Evolutionary conservation across 441 rosid genomes (phyloP).

Genomic region (Daphne laureola): DNA sequence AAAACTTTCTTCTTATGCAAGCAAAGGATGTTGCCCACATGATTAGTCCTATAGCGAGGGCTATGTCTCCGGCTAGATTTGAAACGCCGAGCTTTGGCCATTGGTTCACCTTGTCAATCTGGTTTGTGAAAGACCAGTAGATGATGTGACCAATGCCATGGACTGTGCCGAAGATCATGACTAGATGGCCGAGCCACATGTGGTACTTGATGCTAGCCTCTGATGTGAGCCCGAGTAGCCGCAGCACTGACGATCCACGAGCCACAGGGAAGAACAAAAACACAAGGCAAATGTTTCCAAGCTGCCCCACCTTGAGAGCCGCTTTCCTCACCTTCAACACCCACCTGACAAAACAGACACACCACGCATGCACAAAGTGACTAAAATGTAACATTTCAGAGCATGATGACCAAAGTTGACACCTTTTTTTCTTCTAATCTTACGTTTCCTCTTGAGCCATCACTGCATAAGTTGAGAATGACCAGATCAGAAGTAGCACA

Average conservation of each 20-base stretch:
- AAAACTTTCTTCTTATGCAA: constrained; percentile 30
- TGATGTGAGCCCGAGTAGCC: constrained; percentile 43
- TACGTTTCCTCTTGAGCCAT: constrained; percentile 28
- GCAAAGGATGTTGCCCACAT: constrained; percentile 38
- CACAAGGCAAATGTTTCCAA: constrained; percentile 46
- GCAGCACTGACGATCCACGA: constrained; percentile 49
- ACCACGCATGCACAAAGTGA: neutral
- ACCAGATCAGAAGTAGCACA: constrained; percentile 35
- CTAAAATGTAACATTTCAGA: neutral
- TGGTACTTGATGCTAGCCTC: constrained; percentile 57
- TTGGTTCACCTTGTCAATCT: constrained; percentile 34
- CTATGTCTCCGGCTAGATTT: constrained; percentile 43
- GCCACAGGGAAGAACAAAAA: constrained; percentile 53
- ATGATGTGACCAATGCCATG: constrained; percentile 41
- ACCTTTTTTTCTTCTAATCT: neutral
- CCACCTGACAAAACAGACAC: constrained; percentile 30
- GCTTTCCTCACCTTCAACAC: constrained; percentile 29
- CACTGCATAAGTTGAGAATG: constrained; percentile 28
- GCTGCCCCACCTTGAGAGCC: constrained; percentile 30
- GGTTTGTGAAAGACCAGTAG: constrained; percentile 36
- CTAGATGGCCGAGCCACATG: constrained; percentile 45
- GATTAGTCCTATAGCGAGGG: constrained; percentile 28
- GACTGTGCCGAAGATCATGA: constrained; percentile 33
- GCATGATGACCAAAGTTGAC: neutral
- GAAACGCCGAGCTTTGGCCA: constrained; percentile 31